Base-by-base conservation (phyloP, 1,139 yeast genomes). In the Scheffersomyces insectosa region DNA sequence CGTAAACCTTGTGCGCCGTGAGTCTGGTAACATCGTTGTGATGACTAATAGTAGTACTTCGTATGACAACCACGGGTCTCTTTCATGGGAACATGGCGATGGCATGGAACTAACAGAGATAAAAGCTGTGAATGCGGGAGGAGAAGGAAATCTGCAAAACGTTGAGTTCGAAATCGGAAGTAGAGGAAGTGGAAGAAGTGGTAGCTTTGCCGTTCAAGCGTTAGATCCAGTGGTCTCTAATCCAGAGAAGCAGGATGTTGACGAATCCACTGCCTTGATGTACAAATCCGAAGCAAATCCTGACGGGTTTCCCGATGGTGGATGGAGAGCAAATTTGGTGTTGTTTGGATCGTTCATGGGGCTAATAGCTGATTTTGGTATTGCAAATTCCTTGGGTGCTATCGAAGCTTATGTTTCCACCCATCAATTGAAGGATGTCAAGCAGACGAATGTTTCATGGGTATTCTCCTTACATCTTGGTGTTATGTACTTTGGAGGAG, bases 331-430 rank as follows among this genome's bases (percentile, higher is more conserved):
- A 1, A 79, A 85, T 74, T 46, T 71, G 6, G 85, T 80, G 0
- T 80, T 85, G 1, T 60, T 82, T 6, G 89, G 89, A 2, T 75
- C 85, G 1, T 81, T 81, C 61, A 62, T 80, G 42, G 82, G 87
- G 1, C 64, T 80, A 36, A 65, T 79, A 12, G 76, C 79, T n/a
- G 75, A 76, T n/a, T 83, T 85, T 58, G 89, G 89, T 2, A 59
- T 83, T 31, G 71, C 78, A 47, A 83, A 82, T 51, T 61, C 83
- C 5, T 63, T 77, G 30, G 88, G 88, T 36, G 82, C 82, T 11
- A 71, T 83, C 25, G 85, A 83, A 57, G 75, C 84, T 2, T 82
- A 80, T 56, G 68, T 83, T 4, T 58, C 77, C 7, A 60, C 66
- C 39, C 70, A 83, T 54, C 85, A 81, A 53, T 65, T 83, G 41